Evolutionary conservation across 2,329 filamentous ascomycete species (phyloP).

Genomic region (Fusarium floridanum): DNA sequence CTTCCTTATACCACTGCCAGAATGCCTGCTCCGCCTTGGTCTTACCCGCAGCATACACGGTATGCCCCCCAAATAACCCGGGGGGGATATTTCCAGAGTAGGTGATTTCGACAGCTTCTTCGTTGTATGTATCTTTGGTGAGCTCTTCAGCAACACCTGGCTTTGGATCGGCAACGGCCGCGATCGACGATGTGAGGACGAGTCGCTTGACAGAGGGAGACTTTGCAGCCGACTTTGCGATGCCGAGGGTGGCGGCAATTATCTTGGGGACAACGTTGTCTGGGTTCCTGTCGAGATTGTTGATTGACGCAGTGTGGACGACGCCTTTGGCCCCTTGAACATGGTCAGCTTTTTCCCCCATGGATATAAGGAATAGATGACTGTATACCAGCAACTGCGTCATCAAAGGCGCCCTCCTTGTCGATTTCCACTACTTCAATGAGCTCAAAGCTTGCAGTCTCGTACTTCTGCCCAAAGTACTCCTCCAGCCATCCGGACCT

Average conservation of each 20-base stretch:
- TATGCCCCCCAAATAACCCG: not conserved
- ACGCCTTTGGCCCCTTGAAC: not conserved
- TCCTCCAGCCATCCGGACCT: not conserved
- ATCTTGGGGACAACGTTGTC: not conserved
- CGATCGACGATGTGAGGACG: not conserved
- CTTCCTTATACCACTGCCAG: not conserved
- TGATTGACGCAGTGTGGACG: not conserved
- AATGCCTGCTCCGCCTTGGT: not conserved
- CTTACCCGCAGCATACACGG: not conserved
- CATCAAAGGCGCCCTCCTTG: not conserved
- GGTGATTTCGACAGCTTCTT: not conserved
- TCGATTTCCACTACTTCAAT: not conserved
- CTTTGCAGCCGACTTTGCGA: not conserved
- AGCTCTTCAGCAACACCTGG: not conserved
- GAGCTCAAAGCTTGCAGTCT: not conserved
- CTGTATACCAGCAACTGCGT: not conserved
- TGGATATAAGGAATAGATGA: not conserved
- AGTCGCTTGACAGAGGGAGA: not conserved
- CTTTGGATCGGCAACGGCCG: not conserved
- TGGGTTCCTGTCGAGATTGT: not conserved
- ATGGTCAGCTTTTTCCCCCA: not conserved
- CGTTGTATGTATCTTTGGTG: not conserved
- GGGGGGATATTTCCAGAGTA: not conserved
- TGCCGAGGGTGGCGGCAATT: not conserved
- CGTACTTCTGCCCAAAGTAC: not conserved